Base-by-base conservation (phyloP, 192 early-diverging fungal species). In the Gaertneriomyces semiglobifer region DNA sequence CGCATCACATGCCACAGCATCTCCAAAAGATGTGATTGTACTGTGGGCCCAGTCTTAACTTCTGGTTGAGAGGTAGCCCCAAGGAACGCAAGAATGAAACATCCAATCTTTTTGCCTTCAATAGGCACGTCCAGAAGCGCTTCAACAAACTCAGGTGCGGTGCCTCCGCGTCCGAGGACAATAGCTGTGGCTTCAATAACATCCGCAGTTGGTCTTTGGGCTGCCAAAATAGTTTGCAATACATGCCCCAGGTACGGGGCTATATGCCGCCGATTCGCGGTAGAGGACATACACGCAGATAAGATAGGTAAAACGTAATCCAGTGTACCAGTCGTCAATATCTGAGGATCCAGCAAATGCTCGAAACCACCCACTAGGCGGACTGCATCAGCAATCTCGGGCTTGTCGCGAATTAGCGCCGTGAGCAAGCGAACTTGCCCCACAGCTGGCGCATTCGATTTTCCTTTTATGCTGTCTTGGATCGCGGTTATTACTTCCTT, bases 351-450 rank as follows among this genome's bases (percentile, higher is more conserved):
- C 7, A 68, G 33, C 7, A 68, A 59, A 11, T 40, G 46, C 19
- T 62, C 60, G 44, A 70, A 70, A 14, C 68, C 68, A 11, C 40
- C 9, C 19, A 59, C 53, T 41, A 63, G 12, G 9, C 68, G 69
- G 52, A 71, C 63, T 5, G 56, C 55, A 47, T 71, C 69, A 8
- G 59, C 12, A 25, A 60, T 41, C 47, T 9, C 8, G 16, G 48
- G 16, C 41, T 65, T 52, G 25, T 20, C 2, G 2, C 33, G n/a
- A 8, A 65, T 14, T 16, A 65, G 51, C 18, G 39, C 7, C 18
- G 54, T 19, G 14, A 65, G 63, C 63, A 65, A 54, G 11, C 9
- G 20, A 33, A 33, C 25, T 33, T 33, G 25, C 25, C 25, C 25
- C 25, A 33, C 25, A 33, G 25, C 25, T 33, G 25, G 25, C 25